Base-by-base conservation (phyloP, 23 red algal genomes). In the Gracilaria gracilis region DNA sequence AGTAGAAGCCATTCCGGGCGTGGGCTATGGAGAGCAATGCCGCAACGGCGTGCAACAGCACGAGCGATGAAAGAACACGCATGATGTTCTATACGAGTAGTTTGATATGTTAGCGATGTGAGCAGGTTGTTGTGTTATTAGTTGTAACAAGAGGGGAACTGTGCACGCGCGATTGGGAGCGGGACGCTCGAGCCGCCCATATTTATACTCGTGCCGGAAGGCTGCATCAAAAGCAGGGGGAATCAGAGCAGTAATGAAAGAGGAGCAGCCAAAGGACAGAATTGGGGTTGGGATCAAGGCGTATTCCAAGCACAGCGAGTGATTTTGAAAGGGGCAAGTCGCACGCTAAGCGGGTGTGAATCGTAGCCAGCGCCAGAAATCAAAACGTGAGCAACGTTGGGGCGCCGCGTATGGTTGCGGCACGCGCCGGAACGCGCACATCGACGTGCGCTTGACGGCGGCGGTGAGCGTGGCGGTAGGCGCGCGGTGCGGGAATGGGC, bases 331-430 rank as follows among this genome's bases (percentile, higher is more conserved):
- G 1, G 62, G 12, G 33, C 5, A 31, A 33, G 7, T 33, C 7
- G 62, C 62, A 19, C 62, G 62, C 28, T 67, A 31, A 67, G 62
- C 62, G 62, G 62, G 33, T 24, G 25, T 67, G 33, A 67, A 36
- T 75, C 36, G 69, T 6, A 47, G 36, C 1, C 1, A 75, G 37
- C 12, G 13, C 17, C 35, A 32, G 4, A 44, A 75, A 65, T 31
- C 61, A 65, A 65, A 65, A 24, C 61, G 23, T 65, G 42, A 65
- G 27, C 61, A 65, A 65, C 61, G 61, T 65, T 65, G 61, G 17
- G 25, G 5, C 23, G 23, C 2, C n/a, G 55, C 7, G 55, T 15
- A 59, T 12, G 55, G 55, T 59, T 59, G 55, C 55, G 55, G 20
- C 13, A 25, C 9, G 66, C 35, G 66, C 35, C 1, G 35, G 36